These are phyloP conservation scores for Trametes sanguinea DNA, from an alignment of 768 basidiomycete species.

Conservation along the genomic window DNA sequence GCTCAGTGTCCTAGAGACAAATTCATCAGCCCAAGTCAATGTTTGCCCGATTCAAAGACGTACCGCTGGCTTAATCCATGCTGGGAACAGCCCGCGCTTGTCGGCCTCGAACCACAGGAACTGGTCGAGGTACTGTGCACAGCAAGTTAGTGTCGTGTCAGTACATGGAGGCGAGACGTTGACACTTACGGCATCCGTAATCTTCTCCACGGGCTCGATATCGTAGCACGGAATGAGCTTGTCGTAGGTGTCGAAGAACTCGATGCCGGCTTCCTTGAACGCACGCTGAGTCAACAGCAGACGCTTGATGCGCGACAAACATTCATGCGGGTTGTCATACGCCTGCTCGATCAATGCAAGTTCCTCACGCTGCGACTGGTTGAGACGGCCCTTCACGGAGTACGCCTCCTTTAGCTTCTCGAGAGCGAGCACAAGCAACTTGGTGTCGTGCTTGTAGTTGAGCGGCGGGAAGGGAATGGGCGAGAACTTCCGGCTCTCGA, in stretches of 20 bases:
- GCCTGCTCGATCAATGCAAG: conserved; percentile 98
- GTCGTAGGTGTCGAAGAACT: conserved; percentile 97
- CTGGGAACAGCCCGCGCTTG: conserved; percentile 96
- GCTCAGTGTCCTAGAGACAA: conserved; percentile 70
- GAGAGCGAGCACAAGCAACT: conserved; percentile 91
- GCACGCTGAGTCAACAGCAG: conserved; percentile 94
- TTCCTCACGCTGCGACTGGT: conserved; percentile 98
- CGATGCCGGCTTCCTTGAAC: conserved; percentile 97
- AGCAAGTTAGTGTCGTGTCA: conserved; percentile 9
- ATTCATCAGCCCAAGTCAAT: conserved; percentile 28
- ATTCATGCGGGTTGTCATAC: conserved; percentile 99
- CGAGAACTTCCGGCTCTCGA: conserved; percentile 96
- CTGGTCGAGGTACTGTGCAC: conserved; percentile 83
- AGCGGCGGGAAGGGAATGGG: conserved; percentile 99
- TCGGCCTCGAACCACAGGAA: conserved; percentile 99
- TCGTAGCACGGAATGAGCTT: conserved; percentile 99
- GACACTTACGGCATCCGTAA: conserved; percentile 86
- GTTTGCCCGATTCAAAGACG: conserved; percentile 23
- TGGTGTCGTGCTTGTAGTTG: conserved; percentile 99
- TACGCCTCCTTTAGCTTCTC: conserved; percentile 99
- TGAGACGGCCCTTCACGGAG: conserved; percentile 94
- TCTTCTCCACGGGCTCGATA: conserved; percentile 99
- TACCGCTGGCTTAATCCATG: conserved; percentile 95
- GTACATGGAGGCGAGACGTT: neutral
- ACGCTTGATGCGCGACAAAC: conserved; percentile 97